A percentile compares a stretch with the other conserved stretches of the same genome.
These are phyloP conservation scores for Penicillium sp. DNA, from an alignment of 2,329 filamentous ascomycete genomes.

Conservation along the genomic window DNA sequence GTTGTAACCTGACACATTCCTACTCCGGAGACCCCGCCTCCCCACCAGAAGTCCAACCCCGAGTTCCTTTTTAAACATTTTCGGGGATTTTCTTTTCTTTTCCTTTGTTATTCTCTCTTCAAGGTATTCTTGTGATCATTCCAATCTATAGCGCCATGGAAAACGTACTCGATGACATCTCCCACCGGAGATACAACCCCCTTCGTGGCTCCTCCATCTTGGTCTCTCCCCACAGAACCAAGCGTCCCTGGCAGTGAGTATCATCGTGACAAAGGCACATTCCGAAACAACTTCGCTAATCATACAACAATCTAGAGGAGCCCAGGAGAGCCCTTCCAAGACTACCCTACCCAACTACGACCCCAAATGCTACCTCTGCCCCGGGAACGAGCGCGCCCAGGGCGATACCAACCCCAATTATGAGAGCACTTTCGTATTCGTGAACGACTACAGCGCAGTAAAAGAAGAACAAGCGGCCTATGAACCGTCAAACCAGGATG, in stretches of 20 bases:
- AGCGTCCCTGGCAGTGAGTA: slow-evolving; percentile 94
- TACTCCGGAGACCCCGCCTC: slow-evolving; percentile 24
- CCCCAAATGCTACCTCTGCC: slow-evolving; percentile 90
- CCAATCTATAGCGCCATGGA: slow-evolving; percentile 57
- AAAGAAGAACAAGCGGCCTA: slow-evolving; percentile 91
- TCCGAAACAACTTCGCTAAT: background rate
- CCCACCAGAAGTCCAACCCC: slow-evolving; percentile 17
- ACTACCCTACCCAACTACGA: slow-evolving; percentile 77
- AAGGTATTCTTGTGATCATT: slow-evolving; percentile 3
- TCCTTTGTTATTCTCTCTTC: background rate
- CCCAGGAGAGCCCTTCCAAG: slow-evolving; percentile 70
- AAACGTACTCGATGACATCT: slow-evolving; percentile 87
- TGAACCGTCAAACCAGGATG: slow-evolving; percentile 51
- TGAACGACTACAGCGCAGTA: slow-evolving; percentile 96
- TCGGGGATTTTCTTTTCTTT: slow-evolving; percentile 5
- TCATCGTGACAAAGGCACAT: background rate
- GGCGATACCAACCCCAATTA: slow-evolving; percentile 87
- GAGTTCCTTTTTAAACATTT: slow-evolving; percentile 1
- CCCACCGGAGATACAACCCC: slow-evolving; percentile 90
- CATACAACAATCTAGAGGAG: slow-evolving; percentile 56
- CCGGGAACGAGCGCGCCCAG: slow-evolving; percentile 82
- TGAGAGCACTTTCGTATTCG: slow-evolving; percentile 83
- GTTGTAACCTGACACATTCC: background rate
- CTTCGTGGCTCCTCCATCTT: slow-evolving; percentile 87
- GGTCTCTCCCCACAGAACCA: slow-evolving; percentile 93